These are phyloP conservation scores for Metahyphopichia silvanorum DNA, from an alignment of 805 yeast species.

Conservation along the genomic window DNA sequence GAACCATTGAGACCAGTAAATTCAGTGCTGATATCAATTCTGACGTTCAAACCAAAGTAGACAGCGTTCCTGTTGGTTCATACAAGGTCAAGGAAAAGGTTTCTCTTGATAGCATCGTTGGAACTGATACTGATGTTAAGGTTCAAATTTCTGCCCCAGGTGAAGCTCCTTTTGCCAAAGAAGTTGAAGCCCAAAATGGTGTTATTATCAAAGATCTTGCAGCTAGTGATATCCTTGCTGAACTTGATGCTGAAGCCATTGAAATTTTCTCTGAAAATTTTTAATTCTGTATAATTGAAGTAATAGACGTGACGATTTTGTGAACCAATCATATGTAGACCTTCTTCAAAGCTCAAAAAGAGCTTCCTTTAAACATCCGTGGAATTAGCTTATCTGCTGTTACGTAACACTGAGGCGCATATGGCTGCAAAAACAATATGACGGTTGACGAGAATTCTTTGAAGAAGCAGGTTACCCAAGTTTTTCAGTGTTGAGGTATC, in stretches of 20 bases:
- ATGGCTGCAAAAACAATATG: too few species aligned
- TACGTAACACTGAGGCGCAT: too few species aligned
- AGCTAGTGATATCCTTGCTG: not conserved
- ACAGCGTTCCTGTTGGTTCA: slow-evolving; percentile 5
- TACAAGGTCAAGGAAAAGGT: slow-evolving; percentile 9
- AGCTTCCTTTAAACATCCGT: too few species aligned
- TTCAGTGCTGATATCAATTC: slow-evolving; percentile 3
- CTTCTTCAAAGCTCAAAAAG: too few species aligned
- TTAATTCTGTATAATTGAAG: too few species aligned
- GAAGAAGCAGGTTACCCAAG: too few species aligned
- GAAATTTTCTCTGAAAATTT: slow-evolving; percentile 1
- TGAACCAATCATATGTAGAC: too few species aligned
- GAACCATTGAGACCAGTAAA: slow-evolving; percentile 2
- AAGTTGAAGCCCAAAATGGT: slow-evolving; percentile 12
- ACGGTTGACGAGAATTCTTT: too few species aligned
- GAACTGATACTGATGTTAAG: slow-evolving; percentile 9
- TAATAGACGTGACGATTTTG: too few species aligned
- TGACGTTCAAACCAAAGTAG: slow-evolving; percentile 8
- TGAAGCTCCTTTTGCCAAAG: slow-evolving; percentile 5
- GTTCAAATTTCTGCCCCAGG: slow-evolving; percentile 1
- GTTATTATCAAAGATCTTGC: slow-evolving; percentile 9
- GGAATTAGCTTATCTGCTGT: too few species aligned
- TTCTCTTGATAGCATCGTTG: slow-evolving; percentile 7
- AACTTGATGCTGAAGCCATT: slow-evolving; percentile 1
- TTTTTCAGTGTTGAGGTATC: too few species aligned